A percentile compares a stretch with the other conserved stretches of the same genome.
phyloP scores from a whole-genome alignment of 2,329 filamentous ascomycete species.

The Hymenoscyphus occultus region DNA sequence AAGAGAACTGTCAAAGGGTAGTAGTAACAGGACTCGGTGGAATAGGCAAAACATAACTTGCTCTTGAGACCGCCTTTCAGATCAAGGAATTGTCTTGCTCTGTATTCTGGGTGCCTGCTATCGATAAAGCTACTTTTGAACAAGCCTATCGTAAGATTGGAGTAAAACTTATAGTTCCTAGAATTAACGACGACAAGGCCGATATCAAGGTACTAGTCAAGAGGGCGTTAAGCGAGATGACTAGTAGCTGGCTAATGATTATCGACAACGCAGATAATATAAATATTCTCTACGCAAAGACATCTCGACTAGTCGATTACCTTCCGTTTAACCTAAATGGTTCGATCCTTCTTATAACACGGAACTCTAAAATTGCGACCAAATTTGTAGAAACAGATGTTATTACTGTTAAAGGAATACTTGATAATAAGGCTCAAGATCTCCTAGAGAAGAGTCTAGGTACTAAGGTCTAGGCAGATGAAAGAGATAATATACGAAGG shows the following conservation, averaged over 20 bases:
- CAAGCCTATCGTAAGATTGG: constrained; percentile 4
- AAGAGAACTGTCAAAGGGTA: constrained; percentile 4
- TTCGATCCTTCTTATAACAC: constrained; percentile 17
- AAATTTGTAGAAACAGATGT: constrained; percentile 10
- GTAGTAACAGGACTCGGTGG: constrained; percentile 8
- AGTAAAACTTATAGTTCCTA: neutral
- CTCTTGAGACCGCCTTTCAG: constrained; percentile 4
- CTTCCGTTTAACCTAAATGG: constrained; percentile 12
- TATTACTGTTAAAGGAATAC: constrained; percentile 12
- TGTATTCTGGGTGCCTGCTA: constrained; percentile 6
- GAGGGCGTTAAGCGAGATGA: neutral
- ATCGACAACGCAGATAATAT: constrained; percentile 46
- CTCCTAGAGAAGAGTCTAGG: constrained; percentile 19
- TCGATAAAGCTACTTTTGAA: neutral
- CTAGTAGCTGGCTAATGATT: constrained; percentile 26
- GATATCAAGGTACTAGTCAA: constrained; percentile 4
- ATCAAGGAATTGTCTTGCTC: neutral
- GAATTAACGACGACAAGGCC: constrained; percentile 5
- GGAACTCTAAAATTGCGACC: constrained; percentile 10
- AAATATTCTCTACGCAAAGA: neutral
- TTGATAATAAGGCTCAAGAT: constrained; percentile 3
- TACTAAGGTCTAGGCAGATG: constrained; percentile 4
- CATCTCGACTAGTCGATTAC: constrained; percentile 12
- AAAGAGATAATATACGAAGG: neutral
- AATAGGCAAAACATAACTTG: constrained; percentile 7